phyloP scores from a whole-genome alignment of 2,329 filamentous ascomycete genomes.

The Penicillium sp. region DNA sequence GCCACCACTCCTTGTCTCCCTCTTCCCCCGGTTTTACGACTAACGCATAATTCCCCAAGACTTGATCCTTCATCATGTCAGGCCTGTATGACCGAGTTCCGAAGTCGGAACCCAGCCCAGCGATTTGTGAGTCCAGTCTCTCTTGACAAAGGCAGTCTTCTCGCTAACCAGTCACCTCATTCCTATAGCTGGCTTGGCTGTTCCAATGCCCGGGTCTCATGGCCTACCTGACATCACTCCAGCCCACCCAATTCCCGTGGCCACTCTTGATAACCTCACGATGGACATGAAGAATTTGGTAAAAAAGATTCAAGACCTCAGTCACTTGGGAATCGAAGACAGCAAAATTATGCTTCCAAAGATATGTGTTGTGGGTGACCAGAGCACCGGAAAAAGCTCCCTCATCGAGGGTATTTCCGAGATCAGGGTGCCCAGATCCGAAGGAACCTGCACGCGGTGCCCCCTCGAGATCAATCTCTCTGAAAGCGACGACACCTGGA shows the following conservation, averaged over 20 bases:
- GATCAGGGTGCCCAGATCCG: conserved; percentile 68
- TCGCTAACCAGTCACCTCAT: background rate
- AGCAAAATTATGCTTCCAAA: conserved; percentile 68
- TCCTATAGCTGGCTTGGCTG: background rate
- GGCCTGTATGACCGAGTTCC: background rate
- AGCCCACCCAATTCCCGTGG: background rate
- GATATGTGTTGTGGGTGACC: conserved; percentile 80
- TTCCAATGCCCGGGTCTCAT: background rate
- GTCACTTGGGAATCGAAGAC: conserved; percentile 70
- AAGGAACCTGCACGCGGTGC: conserved; percentile 75
- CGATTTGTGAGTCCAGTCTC: background rate
- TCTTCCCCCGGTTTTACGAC: background rate
- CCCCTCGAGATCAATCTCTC: conserved; percentile 76
- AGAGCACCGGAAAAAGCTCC: conserved; percentile 79
- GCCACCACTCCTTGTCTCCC: no score
- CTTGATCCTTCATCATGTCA: background rate
- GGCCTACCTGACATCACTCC: background rate
- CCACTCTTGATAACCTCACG: conserved; percentile 22
- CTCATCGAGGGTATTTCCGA: conserved; percentile 62
- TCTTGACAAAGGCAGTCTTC: background rate
- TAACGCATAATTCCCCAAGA: background rate
- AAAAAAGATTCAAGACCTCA: conserved; percentile 57
- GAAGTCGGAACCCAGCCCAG: background rate
- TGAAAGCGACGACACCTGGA: conserved; percentile 57
- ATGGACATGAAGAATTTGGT: conserved; percentile 41